Percentiles rank a stretch among this genome's conserved stretches.
Evolutionary conservation across 1,284 basidiomycete genomes (phyloP).

Genomic region (Malassezia japonica): DNA sequence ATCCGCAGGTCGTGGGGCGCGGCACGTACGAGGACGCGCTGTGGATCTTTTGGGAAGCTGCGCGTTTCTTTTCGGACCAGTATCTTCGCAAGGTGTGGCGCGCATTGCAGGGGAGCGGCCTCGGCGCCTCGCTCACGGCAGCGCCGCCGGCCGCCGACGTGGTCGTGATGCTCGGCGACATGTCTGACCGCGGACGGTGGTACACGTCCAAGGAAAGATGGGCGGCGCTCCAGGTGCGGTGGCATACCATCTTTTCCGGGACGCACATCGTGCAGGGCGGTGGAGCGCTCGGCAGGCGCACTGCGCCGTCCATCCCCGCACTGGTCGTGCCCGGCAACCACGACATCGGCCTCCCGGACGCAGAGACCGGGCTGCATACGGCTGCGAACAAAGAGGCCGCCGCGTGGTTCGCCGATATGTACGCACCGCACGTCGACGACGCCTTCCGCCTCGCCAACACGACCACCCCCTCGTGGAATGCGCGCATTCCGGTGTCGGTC

Average conservation of each 20-base stretch:
- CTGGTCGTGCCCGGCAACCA: constrained; percentile 27
- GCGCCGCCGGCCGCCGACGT: constrained; percentile 1
- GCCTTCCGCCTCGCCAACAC: constrained; percentile 19
- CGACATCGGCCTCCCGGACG: constrained; percentile 28
- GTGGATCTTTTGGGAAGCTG: not conserved
- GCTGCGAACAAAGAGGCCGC: constrained; percentile 8
- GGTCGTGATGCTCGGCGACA: constrained; percentile 9
- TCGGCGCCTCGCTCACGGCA: constrained; percentile 2
- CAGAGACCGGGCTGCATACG: not conserved
- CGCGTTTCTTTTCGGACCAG: not conserved
- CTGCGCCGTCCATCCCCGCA: not conserved
- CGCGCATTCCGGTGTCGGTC: constrained; percentile 24
- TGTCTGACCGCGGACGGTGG: constrained; percentile 15
- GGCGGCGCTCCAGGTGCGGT: not conserved
- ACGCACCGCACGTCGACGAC: constrained; percentile 17
- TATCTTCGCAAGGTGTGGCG: constrained; percentile 13
- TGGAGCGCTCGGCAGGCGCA: not conserved
- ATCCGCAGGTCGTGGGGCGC: constrained; percentile 5
- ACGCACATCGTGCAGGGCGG: not conserved
- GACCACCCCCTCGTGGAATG: constrained; percentile 22
- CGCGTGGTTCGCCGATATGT: constrained; percentile 16
- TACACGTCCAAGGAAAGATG: not conserved
- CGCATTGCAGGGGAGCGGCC: not conserved
- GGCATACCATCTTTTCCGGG: not conserved
- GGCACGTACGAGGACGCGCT: not conserved